Evolutionary conservation across 2,329 filamentous ascomycete species (phyloP).

Genomic region (Corniculantispora saksenae): DNA sequence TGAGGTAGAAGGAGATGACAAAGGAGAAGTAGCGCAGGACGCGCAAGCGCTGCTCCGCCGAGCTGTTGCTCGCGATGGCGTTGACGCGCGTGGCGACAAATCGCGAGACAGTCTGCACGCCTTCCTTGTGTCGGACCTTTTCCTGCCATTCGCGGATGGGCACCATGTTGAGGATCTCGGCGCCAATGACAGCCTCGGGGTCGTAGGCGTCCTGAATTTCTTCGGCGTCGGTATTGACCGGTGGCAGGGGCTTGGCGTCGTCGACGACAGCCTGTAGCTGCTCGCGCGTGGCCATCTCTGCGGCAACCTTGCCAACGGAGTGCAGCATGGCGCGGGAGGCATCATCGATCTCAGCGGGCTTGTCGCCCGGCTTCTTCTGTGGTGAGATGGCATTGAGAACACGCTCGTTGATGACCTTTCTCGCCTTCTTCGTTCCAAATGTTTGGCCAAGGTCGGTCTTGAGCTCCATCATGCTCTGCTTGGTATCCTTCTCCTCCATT

Average conservation of each 20-base stretch:
- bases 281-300: conserved; percentile 66
- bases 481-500: conserved; percentile 35
- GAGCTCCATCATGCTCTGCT: conserved; percentile 59
- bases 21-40: conserved; percentile 62
- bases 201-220: conserved; percentile 74
- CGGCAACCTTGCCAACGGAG: conserved; percentile 61
- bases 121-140: conserved; percentile 57
- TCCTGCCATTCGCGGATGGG: conserved; percentile 76
- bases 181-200: conserved; percentile 64
- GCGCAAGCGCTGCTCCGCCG: conserved; percentile 52
- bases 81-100: conserved; percentile 67
- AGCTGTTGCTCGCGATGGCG: conserved; percentile 48
- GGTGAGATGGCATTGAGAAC: conserved; percentile 70
- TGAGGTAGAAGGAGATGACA: conserved; percentile 55
- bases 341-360: conserved; percentile 53
- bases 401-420: conserved; percentile 70
- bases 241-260: conserved; percentile 71
- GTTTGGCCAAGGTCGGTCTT: conserved; percentile 71
- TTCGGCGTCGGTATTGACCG: conserved; percentile 65
- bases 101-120: conserved; percentile 57
- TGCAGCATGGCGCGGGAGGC: conserved; percentile 62
- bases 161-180: conserved; percentile 66
- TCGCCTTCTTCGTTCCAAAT: conserved; percentile 84
- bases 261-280: conserved; percentile 66
- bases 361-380: conserved; percentile 36